These are phyloP conservation scores for Colletotrichum sp. DNA, from an alignment of 2,329 filamentous ascomycete genomes.

Conservation along the genomic window DNA sequence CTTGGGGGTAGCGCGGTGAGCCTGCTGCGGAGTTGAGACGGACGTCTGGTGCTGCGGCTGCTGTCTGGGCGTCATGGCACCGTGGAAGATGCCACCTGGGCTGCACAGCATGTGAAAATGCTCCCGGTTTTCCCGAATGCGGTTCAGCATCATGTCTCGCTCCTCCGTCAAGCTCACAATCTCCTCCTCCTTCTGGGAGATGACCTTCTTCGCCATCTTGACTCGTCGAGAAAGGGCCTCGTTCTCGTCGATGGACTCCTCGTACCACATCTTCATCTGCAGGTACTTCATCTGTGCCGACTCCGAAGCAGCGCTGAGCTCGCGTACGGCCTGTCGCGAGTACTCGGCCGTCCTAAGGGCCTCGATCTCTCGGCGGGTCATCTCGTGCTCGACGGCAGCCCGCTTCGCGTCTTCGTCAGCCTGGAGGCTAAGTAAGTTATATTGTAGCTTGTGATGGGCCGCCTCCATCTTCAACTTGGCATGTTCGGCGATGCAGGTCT, in stretches of 20 bases:
- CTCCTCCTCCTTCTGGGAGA: slow-evolving; percentile 79
- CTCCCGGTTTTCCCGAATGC: slow-evolving; percentile 88
- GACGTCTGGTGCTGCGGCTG: slow-evolving; percentile 30
- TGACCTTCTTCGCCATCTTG: slow-evolving; percentile 76
- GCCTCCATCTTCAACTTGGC: slow-evolving; percentile 77
- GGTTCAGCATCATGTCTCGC: slow-evolving; percentile 76
- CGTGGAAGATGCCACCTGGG: slow-evolving; percentile 71
- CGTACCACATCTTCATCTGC: slow-evolving; percentile 70
- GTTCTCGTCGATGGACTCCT: slow-evolving; percentile 71
- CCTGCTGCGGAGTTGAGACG: slow-evolving; percentile 48
- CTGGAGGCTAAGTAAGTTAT: slow-evolving; percentile 82
- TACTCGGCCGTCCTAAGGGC: slow-evolving; percentile 79
- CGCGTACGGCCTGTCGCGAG: slow-evolving; percentile 63
- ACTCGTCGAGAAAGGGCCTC: slow-evolving; percentile 67
- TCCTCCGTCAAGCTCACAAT: slow-evolving; percentile 74
- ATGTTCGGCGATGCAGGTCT: slow-evolving; percentile 59
- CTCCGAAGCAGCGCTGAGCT: slow-evolving; percentile 57
- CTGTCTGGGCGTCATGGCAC: slow-evolving; percentile 64
- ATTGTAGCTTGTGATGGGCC: slow-evolving; percentile 89
- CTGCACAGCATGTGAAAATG: slow-evolving; percentile 82
- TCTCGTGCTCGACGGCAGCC: slow-evolving; percentile 88
- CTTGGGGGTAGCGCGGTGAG: slow-evolving; percentile 51
- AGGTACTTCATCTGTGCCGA: slow-evolving; percentile 59
- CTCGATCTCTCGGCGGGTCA: slow-evolving; percentile 87
- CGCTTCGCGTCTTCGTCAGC: slow-evolving; percentile 85